Evolutionary conservation across 2,329 filamentous ascomycete genomes (phyloP), one percentile per base, ranked within the genome.

Genomic region (Tolypocladium album): DNA sequence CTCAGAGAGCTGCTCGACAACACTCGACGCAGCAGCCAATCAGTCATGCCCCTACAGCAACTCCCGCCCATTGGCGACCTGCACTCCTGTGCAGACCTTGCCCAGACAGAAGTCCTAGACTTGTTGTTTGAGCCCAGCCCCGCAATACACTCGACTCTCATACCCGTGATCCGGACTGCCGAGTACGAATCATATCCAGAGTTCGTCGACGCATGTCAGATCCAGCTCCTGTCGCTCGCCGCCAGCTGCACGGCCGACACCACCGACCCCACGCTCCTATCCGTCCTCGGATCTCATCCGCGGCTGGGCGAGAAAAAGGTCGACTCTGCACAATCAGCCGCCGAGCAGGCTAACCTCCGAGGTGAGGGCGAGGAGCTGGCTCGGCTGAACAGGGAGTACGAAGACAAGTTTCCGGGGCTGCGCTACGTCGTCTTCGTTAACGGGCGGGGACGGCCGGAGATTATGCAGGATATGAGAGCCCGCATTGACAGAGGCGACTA

Each of bases 371-470:
- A 83, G 55, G 85, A 89, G 68, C 74, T 96, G 62, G 79, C 76
- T 8, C 70, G 69, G 38, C 73, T 96, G 67, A 97, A 97, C 70
- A 74, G 73, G 13, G 84, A 89, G 72, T 97, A 96, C 70, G 92
- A 96, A 72, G 77, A 76, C n/a, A 80, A 68, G 60, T 96, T 93
- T 72, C 90, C 91, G 0, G 90, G 92, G 0, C 72, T 97, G 70
- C 81, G 88, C 74, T 97, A 95, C 77, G 90, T 96, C 69, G 89
- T 93, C 22, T 97, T 96, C 71, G 93, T 97, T 60, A 92, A 96
- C 71, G 91, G 90, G 0, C 82, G 92, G 55, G 81, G 83, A 47
- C 80, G 91, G 60, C 80, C 82, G 1, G 82, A 84, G 62, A 88
- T 97, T 59, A 90, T 96, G 87, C 79, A 84, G 63, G 87, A 96